Evolutionary conservation across 1,284 basidiomycete genomes (phyloP).

Genomic region (Anthracocystis setariae): DNA sequence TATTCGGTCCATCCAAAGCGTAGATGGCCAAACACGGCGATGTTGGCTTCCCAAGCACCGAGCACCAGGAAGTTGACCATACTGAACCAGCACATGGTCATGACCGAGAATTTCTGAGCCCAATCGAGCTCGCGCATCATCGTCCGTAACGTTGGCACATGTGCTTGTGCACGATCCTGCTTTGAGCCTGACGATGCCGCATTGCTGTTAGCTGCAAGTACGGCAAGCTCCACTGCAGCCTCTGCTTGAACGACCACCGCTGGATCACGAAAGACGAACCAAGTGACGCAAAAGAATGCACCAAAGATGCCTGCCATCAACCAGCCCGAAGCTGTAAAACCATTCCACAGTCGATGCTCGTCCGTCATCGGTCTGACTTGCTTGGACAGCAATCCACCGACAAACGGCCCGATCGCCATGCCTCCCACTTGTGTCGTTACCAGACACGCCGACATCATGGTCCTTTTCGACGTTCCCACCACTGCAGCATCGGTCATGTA

Average conservation of each 20-base stretch:
- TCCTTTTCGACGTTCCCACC: constrained; percentile 35
- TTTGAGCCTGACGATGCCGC: not conserved
- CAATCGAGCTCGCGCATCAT: constrained; percentile 36
- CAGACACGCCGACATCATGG: constrained; percentile 48
- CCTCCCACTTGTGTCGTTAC: constrained; percentile 51
- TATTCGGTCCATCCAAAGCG: constrained; percentile 48
- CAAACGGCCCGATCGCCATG: constrained; percentile 47
- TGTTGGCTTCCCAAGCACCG: constrained; percentile 53
- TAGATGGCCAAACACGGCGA: constrained; percentile 39
- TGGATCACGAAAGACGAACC: constrained; percentile 35
- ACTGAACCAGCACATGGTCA: constrained; percentile 53
- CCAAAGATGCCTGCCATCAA: constrained; percentile 46
- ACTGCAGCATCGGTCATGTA: constrained; percentile 48
- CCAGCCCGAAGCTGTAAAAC: constrained; percentile 45
- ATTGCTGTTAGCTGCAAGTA: not conserved
- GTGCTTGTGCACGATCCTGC: not conserved
- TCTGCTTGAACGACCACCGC: not conserved
- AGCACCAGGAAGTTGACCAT: constrained; percentile 53
- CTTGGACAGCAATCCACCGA: constrained; percentile 42
- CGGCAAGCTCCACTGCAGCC: constrained; percentile 11
- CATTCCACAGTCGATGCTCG: constrained; percentile 42
- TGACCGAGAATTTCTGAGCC: constrained; percentile 37
- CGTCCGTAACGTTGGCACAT: constrained; percentile 20
- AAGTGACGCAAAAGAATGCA: constrained; percentile 25
- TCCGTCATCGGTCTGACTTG: constrained; percentile 33